phyloP scores from a whole-genome alignment of 148 eudicot genomes.

The Persicaria tinctoria region DNA sequence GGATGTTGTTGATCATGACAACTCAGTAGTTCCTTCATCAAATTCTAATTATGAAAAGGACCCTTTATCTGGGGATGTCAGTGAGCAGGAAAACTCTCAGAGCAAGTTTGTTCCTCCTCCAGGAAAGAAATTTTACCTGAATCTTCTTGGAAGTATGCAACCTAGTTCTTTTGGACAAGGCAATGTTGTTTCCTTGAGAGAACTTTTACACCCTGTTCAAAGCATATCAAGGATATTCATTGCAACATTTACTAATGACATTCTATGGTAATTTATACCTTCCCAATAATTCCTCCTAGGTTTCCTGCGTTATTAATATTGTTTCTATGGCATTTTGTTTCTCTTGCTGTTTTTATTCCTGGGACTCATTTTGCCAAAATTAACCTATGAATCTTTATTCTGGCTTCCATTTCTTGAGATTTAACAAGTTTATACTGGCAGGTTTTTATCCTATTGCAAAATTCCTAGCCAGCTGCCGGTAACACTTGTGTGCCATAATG shows the following conservation, averaged over 20 bases:
- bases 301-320: neutral
- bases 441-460: conserved; percentile 79
- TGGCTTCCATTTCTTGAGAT: neutral
- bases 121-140: conserved; percentile 64
- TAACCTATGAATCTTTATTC: neutral
- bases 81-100: conserved; percentile 19
- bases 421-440: conserved; percentile 21
- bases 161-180: conserved; percentile 27
- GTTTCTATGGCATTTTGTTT: neutral
- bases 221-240: conserved; percentile 57
- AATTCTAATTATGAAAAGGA: conserved; percentile 16
- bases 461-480: conserved; percentile 73
- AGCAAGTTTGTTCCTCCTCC: conserved; percentile 41
- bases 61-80: conserved; percentile 8
- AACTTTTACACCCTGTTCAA: conserved; percentile 64
- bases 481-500: conserved; percentile 74
- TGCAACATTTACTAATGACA: conserved; percentile 82
- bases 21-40: conserved; percentile 2
- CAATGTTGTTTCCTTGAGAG: conserved; percentile 59
- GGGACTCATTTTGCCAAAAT: neutral
- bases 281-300: neutral
- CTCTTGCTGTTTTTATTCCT: neutral
- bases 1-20: conserved; percentile 13
- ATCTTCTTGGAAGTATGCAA: conserved; percentile 49
- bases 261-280: conserved; percentile 48